Percentiles rank a stretch among this genome's conserved stretches.
Evolutionary conservation across 805 yeast species (phyloP).

Genomic region (Cyberlindnera lachancei): DNA sequence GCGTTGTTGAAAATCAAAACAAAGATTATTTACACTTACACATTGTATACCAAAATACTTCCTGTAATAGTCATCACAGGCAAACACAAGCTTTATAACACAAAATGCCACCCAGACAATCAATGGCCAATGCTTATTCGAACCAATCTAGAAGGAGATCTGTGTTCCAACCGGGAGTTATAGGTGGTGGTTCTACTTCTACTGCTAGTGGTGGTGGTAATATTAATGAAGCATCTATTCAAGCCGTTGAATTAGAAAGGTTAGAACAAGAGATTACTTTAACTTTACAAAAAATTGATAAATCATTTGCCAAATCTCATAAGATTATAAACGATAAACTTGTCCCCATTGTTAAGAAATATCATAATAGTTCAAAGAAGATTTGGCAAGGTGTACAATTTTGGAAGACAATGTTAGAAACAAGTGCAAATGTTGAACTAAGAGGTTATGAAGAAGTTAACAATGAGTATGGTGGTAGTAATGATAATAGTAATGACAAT

Average conservation of each 20-base stretch:
- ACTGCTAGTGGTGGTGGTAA: constrained; percentile 12
- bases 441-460: constrained; percentile 40
- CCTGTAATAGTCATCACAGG: too few species aligned
- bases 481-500: neutral
- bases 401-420: constrained; percentile 75
- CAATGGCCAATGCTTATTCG: too few species aligned
- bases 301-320: constrained; percentile 61
- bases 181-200: too few species aligned
- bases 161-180: constrained; percentile 17
- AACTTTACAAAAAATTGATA: constrained; percentile 71
- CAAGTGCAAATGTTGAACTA: constrained; percentile 60
- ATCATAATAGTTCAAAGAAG: constrained; percentile 47
- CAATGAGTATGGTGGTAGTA: constrained; percentile 5
- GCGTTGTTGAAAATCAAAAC: too few species aligned
- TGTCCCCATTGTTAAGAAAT: constrained; percentile 58
- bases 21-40: too few species aligned
- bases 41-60: too few species aligned
- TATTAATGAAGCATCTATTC: constrained; percentile 16
- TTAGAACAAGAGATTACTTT: constrained; percentile 76
- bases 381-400: constrained; percentile 64
- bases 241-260: constrained; percentile 40
- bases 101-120: too few species aligned
- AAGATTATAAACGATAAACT: constrained; percentile 58
- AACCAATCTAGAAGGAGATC: constrained; percentile 24
- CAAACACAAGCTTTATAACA: too few species aligned